Conservation (phyloP, 73 alveolate species). For the Uronychia setigera region DNA sequence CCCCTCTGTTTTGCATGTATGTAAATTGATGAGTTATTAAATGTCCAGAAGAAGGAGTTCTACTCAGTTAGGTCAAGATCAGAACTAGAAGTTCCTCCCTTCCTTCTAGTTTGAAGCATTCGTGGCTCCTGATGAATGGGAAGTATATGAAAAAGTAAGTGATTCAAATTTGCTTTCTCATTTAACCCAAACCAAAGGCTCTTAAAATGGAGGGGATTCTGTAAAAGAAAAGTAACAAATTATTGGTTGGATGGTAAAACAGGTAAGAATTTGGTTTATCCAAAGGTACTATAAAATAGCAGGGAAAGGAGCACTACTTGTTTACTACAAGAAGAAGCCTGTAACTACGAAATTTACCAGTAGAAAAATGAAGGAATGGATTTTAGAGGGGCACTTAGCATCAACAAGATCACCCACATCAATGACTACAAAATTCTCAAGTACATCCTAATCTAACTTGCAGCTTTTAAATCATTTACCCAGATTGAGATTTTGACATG, state of each 20-base stretch:
- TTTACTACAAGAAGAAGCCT: slow-evolving; percentile 43
- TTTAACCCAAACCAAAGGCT: no score
- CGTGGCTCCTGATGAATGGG: no score
- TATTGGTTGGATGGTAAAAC: slow-evolving; percentile 67
- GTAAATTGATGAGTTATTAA: no score
- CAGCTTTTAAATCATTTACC: slow-evolving; percentile 28
- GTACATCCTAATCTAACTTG: not conserved
- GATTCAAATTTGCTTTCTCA: no score
- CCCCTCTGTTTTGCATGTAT: no score
- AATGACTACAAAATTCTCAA: not conserved
- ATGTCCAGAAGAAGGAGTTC: no score
- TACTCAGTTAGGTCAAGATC: no score
- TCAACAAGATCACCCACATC: not conserved
- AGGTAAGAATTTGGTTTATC: no score
- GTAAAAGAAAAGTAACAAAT: slow-evolving; percentile 67
- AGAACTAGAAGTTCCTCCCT: no score
- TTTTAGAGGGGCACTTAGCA: not conserved
- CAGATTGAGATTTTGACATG: slow-evolving; percentile 59
- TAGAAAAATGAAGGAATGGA: slow-evolving; percentile 37
- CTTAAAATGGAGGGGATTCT: slow-evolving; percentile 73
- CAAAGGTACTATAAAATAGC: slow-evolving; percentile 69
- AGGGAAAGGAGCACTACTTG: slow-evolving; percentile 32
- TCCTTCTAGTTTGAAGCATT: no score
- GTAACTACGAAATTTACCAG: slow-evolving; percentile 28
- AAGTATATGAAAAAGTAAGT: no score